These are phyloP conservation scores for Chrysanthemum makinoi DNA, from an alignment of 129 eudicot genomes.

Conservation along the genomic window DNA sequence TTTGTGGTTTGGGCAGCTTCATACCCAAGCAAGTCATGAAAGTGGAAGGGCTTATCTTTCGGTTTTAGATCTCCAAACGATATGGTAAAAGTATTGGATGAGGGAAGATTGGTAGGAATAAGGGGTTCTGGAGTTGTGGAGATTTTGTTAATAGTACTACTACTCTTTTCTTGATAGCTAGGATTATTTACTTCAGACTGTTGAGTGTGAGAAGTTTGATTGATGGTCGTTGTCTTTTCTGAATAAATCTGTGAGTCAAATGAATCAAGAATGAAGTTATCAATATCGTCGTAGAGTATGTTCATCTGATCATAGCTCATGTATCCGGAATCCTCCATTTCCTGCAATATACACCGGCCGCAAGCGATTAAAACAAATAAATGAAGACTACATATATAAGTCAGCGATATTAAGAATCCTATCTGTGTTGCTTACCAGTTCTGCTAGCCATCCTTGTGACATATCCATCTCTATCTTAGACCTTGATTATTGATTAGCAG, in stretches of 20 bases:
- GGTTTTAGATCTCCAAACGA: conserved; percentile 9
- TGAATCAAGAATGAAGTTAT: conserved; percentile 10
- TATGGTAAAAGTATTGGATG: conserved; percentile 18
- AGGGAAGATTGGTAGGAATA: conserved; percentile 6
- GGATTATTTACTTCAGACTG: neutral
- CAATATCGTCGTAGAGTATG: neutral
- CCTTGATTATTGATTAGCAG: neutral
- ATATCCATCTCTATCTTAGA: conserved; percentile 21
- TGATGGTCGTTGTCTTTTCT: conserved; percentile 12
- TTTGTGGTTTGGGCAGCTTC: neutral
- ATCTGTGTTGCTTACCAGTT: conserved; percentile 23
- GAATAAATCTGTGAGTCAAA: conserved; percentile 15
- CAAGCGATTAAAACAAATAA: neutral
- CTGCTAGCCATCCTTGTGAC: conserved; percentile 25
- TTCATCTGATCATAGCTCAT: conserved; percentile 18
- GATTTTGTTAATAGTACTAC: neutral
- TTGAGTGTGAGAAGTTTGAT: conserved; percentile 17
- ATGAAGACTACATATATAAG: neutral
- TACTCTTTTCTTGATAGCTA: conserved; percentile 12
- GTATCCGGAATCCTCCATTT: conserved; percentile 21
- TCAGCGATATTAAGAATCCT: neutral
- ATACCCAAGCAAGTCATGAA: neutral
- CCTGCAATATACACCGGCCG: conserved; percentile 4
- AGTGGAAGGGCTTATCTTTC: neutral
- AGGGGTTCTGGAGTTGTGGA: conserved; percentile 14